Evolutionary conservation across 23 red algal genomes (phyloP), one percentile per base, ranked within the genome.

Genomic region (Rhodosorus marinus): DNA sequence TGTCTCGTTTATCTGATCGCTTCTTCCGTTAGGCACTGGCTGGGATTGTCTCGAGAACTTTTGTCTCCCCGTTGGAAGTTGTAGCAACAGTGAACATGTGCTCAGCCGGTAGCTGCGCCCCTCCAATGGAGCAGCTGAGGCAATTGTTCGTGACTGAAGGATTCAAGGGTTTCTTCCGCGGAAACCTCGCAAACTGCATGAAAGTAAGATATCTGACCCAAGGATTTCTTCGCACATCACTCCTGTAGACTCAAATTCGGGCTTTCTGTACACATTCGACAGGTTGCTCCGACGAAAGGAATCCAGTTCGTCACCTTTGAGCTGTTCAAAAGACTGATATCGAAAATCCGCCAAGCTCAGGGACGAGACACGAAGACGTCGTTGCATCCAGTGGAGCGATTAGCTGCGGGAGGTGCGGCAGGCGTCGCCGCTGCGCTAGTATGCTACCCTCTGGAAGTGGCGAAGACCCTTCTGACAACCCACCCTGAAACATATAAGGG

Each of bases 271-370:
- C n/a, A n/a, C n/a, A n/a, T n/a, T n/a, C n/a, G n/a, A n/a, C n/a
- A n/a, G n/a, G n/a, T n/a, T 2, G 83, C 83, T 4, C 83, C 83
- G 14, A 80, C 63, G n/a, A 80, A 81, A 33, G 83, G 83, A 27
- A 92, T 92, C 19, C 83, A 92, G 62, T 92, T 92, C 42, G 66
- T 92, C 22, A 66, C 67, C 0, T 92, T 92, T 51, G 83, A 92
- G 49, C 49, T 69, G 24, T 52, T 92, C 36, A 92, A 92, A 57
- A 35, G 64, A 14, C 24, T 74, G 15, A 70, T 92, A 5, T 17
- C 11, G 11, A 43, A 17, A 43, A 43, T 43, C 17, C 11, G 17
- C 11, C 11, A 43, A 11, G 14, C 29, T 21, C 32, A 47, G 19
- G 42, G 14, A 21, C n/a, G 31, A 5, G 58, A 53, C 32, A 34